phyloP scores from a whole-genome alignment of 768 basidiomycete species.

The Rhodotorula kratochvilovae region DNA sequence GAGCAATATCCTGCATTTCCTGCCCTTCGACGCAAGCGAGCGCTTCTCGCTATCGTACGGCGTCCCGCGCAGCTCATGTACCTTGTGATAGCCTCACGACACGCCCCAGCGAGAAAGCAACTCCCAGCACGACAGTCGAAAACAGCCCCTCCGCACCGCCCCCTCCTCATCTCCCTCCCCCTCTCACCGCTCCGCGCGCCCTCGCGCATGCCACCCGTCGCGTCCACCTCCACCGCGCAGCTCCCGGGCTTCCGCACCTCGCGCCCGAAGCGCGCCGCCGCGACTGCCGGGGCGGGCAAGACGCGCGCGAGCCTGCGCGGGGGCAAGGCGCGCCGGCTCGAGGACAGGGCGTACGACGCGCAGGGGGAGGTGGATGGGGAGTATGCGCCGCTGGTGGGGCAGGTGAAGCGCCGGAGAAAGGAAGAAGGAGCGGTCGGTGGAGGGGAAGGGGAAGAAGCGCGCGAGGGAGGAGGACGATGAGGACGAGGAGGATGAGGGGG shows the following conservation, averaged over 20 bases:
- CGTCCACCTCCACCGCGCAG: background rate
- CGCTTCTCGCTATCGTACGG: too few relatives aligned
- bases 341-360: background rate
- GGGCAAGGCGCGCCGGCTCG: background rate
- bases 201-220: background rate
- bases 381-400: background rate
- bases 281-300: background rate
- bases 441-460: background rate
- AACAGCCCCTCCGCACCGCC: background rate
- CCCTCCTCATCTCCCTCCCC: background rate
- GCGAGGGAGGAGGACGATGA: background rate
- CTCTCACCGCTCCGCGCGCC: background rate
- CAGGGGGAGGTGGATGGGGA: background rate
- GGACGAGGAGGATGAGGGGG: background rate
- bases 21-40: too few relatives aligned
- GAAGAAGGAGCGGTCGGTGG: background rate
- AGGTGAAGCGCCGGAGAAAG: background rate
- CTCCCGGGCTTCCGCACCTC: background rate
- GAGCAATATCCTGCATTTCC: constrained; percentile 2
- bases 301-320: background rate
- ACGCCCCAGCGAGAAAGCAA: too few relatives aligned
- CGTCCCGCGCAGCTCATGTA: too few relatives aligned
- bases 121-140: too few relatives aligned
- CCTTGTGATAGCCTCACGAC: too few relatives aligned
- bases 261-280: background rate